phyloP scores from a whole-genome alignment of 2,329 filamentous ascomycete genomes.

The Neocucurbitaria cava region DNA sequence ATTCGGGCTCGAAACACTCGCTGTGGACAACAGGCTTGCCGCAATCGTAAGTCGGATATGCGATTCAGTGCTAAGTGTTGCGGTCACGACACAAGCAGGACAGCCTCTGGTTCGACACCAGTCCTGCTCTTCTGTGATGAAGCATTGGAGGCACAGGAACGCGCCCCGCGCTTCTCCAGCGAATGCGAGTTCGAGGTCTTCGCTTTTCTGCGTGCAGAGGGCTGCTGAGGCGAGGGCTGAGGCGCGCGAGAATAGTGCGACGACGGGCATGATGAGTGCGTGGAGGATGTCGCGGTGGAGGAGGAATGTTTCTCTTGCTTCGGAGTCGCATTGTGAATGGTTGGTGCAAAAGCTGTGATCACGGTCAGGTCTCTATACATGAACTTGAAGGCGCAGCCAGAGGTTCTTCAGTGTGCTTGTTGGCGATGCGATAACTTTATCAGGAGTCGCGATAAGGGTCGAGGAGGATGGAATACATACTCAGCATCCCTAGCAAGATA shows the following conservation, averaged over 20 bases:
- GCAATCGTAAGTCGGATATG: slow-evolving; percentile 56
- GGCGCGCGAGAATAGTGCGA: slow-evolving; percentile 63
- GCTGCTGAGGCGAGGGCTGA: slow-evolving; percentile 59
- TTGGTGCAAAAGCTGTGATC: slow-evolving; percentile 52
- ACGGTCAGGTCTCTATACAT: not conserved
- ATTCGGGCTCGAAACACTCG: slow-evolving; percentile 12
- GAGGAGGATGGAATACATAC: slow-evolving; percentile 37
- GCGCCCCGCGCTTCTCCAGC: slow-evolving; percentile 63
- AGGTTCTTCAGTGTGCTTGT: not conserved
- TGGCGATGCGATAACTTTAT: not conserved
- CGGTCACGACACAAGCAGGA: slow-evolving; percentile 57
- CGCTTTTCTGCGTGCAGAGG: slow-evolving; percentile 55
- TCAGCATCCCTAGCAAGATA: slow-evolving; percentile 51
- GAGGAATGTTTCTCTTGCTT: slow-evolving; percentile 52
- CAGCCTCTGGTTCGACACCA: slow-evolving; percentile 65
- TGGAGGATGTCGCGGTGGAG: slow-evolving; percentile 67
- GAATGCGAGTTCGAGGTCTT: slow-evolving; percentile 65
- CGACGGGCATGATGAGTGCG: slow-evolving; percentile 64
- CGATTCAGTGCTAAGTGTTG: slow-evolving; percentile 56
- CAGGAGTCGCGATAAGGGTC: slow-evolving; percentile 7
- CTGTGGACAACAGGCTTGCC: slow-evolving; percentile 51
- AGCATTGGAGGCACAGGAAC: slow-evolving; percentile 66
- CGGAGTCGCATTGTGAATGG: slow-evolving; percentile 44
- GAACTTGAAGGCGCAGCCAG: not conserved
- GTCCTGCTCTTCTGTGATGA: slow-evolving; percentile 63